These are phyloP conservation scores for Xanthoceras sorbifolium DNA, from an alignment of 345 rosid species.

Conservation along the genomic window DNA sequence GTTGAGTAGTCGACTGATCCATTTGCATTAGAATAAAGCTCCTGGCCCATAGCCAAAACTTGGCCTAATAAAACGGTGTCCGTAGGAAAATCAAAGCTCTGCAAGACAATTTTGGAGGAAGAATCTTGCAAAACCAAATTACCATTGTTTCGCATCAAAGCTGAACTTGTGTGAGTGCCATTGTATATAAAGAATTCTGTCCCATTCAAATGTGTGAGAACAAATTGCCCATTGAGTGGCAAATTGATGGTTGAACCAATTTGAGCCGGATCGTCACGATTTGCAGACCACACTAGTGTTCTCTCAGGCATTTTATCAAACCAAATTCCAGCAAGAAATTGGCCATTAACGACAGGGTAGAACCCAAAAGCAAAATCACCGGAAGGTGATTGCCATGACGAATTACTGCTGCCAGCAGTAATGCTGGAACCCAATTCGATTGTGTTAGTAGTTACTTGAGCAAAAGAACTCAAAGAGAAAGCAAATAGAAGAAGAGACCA, in stretches of 20 bases:
- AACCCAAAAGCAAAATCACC: slow-evolving; percentile 42
- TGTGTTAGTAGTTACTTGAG: slow-evolving; percentile 16
- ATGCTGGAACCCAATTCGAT: slow-evolving; percentile 26
- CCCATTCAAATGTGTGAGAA: slow-evolving; percentile 28
- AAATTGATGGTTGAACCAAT: slow-evolving; percentile 25
- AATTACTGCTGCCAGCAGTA: slow-evolving; percentile 28
- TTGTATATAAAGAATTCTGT: slow-evolving; percentile 21
- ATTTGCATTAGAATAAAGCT: slow-evolving; percentile 29
- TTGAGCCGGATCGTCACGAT: slow-evolving; percentile 36
- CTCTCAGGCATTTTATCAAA: slow-evolving; percentile 32
- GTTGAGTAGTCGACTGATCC: slow-evolving; percentile 33
- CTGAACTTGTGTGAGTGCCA: slow-evolving; percentile 21
- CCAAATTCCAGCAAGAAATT: slow-evolving; percentile 37
- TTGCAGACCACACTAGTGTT: slow-evolving; percentile 39
- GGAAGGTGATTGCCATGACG: slow-evolving; percentile 31
- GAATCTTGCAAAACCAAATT: slow-evolving; percentile 25
- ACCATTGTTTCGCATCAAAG: slow-evolving; percentile 29
- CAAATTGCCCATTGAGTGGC: slow-evolving; percentile 28
- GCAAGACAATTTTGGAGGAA: slow-evolving; percentile 27
- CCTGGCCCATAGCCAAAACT: slow-evolving; percentile 26
- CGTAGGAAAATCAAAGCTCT: slow-evolving; percentile 34
- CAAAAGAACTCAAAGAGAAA: slow-evolving; percentile 5
- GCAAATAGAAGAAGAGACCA: neutral
- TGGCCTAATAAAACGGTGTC: slow-evolving; percentile 35
- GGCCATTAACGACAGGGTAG: slow-evolving; percentile 24